Evolutionary conservation across 768 basidiomycete species (phyloP).

Genomic region (Pleurotus giganteus): DNA sequence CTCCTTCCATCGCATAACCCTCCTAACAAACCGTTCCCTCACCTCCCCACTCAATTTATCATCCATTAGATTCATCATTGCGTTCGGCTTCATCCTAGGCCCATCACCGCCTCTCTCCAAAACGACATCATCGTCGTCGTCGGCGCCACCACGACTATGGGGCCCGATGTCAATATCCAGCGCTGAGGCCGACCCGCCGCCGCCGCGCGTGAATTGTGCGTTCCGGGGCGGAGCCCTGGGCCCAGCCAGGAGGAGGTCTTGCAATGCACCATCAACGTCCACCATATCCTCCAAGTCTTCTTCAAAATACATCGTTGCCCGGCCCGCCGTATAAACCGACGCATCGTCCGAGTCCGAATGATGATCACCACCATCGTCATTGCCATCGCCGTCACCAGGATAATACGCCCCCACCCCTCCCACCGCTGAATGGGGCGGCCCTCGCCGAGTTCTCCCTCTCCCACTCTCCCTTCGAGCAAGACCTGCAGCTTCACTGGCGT

Average conservation of each 20-base stretch:
- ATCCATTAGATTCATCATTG: slow-evolving; percentile 53
- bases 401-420: not conserved
- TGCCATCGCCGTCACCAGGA: too few species aligned
- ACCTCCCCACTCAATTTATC: slow-evolving; percentile 48
- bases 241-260: not conserved
- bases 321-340: slow-evolving; percentile 10
- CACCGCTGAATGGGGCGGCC: not conserved
- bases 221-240: too few species aligned
- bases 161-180: not conserved
- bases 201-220: not conserved
- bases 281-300: slow-evolving; percentile 5
- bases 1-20: slow-evolving; percentile 44
- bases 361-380: slow-evolving; percentile 16
- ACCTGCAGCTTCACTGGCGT: not conserved
- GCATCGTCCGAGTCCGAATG: slow-evolving; percentile 21
- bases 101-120: not conserved
- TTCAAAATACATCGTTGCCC: slow-evolving; percentile 8
- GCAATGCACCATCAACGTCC: not conserved
- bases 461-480: not conserved
- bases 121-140: slow-evolving; percentile 14
- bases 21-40: slow-evolving; percentile 46
- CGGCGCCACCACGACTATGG: not conserved
- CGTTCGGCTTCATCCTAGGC: slow-evolving; percentile 10
- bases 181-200: too few species aligned
- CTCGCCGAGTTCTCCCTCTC: not conserved